These are phyloP conservation scores for Ogataea philodendri DNA, from an alignment of 805 yeast genomes.

Conservation along the genomic window DNA sequence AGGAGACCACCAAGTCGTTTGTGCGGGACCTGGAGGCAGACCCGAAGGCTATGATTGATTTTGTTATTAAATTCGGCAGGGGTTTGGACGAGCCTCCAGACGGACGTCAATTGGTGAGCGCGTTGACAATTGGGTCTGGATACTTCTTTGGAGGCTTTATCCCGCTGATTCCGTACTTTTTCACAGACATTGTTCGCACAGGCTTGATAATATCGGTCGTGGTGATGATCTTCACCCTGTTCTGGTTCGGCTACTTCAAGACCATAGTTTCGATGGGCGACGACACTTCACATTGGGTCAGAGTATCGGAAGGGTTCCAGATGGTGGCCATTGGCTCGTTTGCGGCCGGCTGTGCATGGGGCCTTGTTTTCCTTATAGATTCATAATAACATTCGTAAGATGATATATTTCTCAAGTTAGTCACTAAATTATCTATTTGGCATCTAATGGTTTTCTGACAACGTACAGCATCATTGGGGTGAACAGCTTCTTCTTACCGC, in stretches of 20 bases:
- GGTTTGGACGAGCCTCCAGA: conserved; percentile 97
- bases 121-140: conserved; percentile 84
- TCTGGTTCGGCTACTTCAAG: conserved; percentile 82
- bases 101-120: conserved; percentile 83
- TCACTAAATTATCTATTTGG: conserved; percentile 9
- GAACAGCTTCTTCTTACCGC: conserved; percentile 85
- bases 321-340: conserved; percentile 96
- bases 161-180: conserved; percentile 89
- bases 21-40: conserved; percentile 73
- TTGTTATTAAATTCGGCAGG: conserved; percentile 81
- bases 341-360: conserved; percentile 98
- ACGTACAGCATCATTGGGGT: conserved; percentile 98
- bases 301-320: conserved; percentile 76
- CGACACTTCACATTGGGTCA: conserved; percentile 58
- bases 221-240: conserved; percentile 82
- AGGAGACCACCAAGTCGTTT: conserved; percentile 70
- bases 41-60: conserved; percentile 79
- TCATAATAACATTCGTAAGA: conserved; percentile 3
- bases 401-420: conserved; percentile 1
- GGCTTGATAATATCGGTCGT: conserved; percentile 75
- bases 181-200: conserved; percentile 66
- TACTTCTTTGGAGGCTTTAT: conserved; percentile 91
- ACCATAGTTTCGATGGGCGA: conserved; percentile 83
- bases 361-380: conserved; percentile 76
- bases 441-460: conserved; percentile 69